Base-by-base conservation (phyloP, 2,329 filamentous ascomycete genomes). In the Cryoendolithus antarcticus region DNA sequence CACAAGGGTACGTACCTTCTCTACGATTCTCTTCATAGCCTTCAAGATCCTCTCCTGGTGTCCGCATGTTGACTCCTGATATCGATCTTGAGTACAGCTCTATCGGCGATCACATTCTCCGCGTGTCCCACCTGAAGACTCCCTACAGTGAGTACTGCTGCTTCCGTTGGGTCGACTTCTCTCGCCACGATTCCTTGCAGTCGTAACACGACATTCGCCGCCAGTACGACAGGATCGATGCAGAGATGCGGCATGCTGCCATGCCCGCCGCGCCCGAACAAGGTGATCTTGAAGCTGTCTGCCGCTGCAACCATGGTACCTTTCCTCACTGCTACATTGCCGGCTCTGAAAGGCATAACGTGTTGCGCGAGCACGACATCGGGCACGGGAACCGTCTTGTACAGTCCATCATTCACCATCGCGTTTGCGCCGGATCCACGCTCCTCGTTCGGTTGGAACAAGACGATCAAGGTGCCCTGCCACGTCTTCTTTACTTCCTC, bases 361-460 rank as follows among this genome's bases (percentile, higher is more conserved):
- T 45, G 41, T 9, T 35, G 34, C 27, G 39, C 41, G 21, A 45
- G 32, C 10, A 45, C 33, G 9, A 42, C 30, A 9, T 43, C 40
- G 4, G 43, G 43, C 8, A 42, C 28, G n/a, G 42, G 41, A 7
- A 36, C 29, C 13, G 29, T n/a, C 24, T 27, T 56, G 46, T 75
- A 77, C 30, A 77, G 48, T 0, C 74, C 72, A 47, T 73, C 72
- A 31, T 72, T 67, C 2, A 80, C 62, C 75, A 79, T 80, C 21
- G 74, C 60, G 55, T 70, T 68, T 0, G 80, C 80, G 0, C 80
- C 80, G 0, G 62, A 66, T 0, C 70, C 75, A 2, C 70, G 64
- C 54, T 84, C 80, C 52, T 83, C 80, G 2, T 72, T 71, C 0
- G 79, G 79, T 49, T 84, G 80, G 54, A 83, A 83, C 2, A 76